Evolutionary conservation across 2,329 filamentous ascomycete species (phyloP).

Genomic region (Fusarium tjaetaba): DNA sequence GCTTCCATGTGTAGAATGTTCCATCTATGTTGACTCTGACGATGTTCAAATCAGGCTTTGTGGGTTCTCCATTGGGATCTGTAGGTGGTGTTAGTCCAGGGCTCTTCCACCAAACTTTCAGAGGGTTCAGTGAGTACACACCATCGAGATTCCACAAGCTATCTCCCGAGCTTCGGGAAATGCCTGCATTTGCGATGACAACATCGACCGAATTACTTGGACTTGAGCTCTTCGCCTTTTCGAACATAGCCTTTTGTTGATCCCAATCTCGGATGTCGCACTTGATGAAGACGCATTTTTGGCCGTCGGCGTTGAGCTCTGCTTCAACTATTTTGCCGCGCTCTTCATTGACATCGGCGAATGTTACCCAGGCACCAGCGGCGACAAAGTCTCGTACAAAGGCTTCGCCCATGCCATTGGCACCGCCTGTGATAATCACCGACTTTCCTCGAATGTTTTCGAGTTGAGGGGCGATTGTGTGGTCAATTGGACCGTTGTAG

Average conservation of each 20-base stretch:
- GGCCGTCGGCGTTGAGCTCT: slow-evolving; percentile 44
- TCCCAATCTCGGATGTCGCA: slow-evolving; percentile 57
- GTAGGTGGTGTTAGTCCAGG: not conserved
- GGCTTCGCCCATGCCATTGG: slow-evolving; percentile 53
- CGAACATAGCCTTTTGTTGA: slow-evolving; percentile 54
- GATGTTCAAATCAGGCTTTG: slow-evolving; percentile 54
- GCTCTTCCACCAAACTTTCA: not conserved
- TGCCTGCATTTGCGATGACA: slow-evolving; percentile 60
- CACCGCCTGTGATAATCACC: slow-evolving; percentile 60
- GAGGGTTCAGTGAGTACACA: slow-evolving; percentile 7
- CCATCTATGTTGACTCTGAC: slow-evolving; percentile 54
- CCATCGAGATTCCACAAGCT: slow-evolving; percentile 52
- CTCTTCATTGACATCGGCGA: slow-evolving; percentile 51
- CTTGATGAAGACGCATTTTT: slow-evolving; percentile 48
- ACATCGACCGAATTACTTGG: slow-evolving; percentile 54
- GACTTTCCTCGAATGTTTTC: slow-evolving; percentile 52
- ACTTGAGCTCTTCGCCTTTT: slow-evolving; percentile 50
- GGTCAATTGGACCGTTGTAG: slow-evolving; percentile 35
- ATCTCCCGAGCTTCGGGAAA: slow-evolving; percentile 49
- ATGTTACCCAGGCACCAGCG: slow-evolving; percentile 54
- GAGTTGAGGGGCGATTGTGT: slow-evolving; percentile 10
- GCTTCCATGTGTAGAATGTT: slow-evolving; percentile 56
- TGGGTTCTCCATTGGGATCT: slow-evolving; percentile 34
- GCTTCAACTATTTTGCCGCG: slow-evolving; percentile 46
- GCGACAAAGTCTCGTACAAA: slow-evolving; percentile 49